Conservation (phyloP, 495 filamentous ascomycete genomes). For the Xylaria bambusicola region DNA sequence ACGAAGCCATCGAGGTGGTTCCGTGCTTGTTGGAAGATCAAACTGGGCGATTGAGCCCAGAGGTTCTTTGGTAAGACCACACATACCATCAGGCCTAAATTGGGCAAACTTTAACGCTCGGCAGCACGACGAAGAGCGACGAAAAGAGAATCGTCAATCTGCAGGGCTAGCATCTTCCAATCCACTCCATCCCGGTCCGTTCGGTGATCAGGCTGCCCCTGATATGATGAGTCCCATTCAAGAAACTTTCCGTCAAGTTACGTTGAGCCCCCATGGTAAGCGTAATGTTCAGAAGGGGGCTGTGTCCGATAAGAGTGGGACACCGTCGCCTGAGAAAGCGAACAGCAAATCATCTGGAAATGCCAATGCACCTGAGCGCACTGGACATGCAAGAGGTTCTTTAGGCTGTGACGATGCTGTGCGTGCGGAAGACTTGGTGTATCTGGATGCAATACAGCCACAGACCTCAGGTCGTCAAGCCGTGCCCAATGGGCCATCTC, state of each 20-base stretch:
- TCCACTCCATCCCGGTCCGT: not conserved
- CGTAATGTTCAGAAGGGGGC: conserved; percentile 19
- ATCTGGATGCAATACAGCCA: not conserved
- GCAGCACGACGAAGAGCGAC: conserved; percentile 20
- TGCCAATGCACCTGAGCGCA: not conserved
- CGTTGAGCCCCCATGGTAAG: conserved; percentile 17
- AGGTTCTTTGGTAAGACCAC: not conserved
- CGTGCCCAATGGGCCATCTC: not conserved
- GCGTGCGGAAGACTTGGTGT: not conserved
- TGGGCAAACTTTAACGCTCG: conserved; percentile 25
- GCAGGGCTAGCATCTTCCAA: not conserved
- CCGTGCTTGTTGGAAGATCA: not conserved
- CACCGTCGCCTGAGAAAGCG: conserved; percentile 8
- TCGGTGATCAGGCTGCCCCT: not conserved
- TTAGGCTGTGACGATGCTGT: conserved; percentile 12
- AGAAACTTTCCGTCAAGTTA: conserved; percentile 28
- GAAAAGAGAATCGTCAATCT: conserved; percentile 3
- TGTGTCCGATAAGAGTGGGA: not conserved
- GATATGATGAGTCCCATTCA: conserved; percentile 13
- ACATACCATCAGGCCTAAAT: not conserved
- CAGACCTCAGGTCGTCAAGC: not conserved
- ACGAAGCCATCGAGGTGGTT: not conserved
- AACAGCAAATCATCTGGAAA: not conserved
- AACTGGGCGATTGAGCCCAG: not conserved
- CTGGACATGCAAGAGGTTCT: not conserved